Conservation (phyloP, 371 early-diverging fungal genomes). For the Fennellomyces sp. region DNA sequence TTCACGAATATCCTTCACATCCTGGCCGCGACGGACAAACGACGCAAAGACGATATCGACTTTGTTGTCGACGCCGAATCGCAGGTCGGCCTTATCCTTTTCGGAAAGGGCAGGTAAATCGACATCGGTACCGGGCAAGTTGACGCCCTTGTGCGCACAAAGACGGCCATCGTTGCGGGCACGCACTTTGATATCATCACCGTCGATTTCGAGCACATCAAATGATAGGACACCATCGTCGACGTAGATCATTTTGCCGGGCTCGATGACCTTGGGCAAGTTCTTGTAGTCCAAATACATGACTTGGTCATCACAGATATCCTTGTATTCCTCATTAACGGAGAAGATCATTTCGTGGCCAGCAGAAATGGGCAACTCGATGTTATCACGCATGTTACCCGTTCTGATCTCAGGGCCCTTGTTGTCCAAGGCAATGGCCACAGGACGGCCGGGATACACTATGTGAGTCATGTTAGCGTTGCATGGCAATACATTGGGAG, state of each 20-base stretch:
- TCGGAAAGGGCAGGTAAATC: constrained; percentile 93
- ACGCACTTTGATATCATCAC: constrained; percentile 62
- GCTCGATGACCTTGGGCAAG: constrained; percentile 72
- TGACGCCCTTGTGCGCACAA: constrained; percentile 84
- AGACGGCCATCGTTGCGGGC: constrained; percentile 75
- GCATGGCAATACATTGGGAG: background rate
- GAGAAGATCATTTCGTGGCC: constrained; percentile 82
- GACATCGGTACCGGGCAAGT: constrained; percentile 83
- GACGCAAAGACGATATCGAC: constrained; percentile 98
- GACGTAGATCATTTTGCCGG: constrained; percentile 85
- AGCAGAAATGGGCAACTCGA: constrained; percentile 54
- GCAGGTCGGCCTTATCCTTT: constrained; percentile 92
- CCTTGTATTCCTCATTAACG: constrained; percentile 68
- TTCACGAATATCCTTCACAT: constrained; percentile 85
- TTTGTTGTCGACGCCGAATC: constrained; percentile 91
- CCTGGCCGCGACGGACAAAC: constrained; percentile 91
- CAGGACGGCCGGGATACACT: constrained; percentile 32
- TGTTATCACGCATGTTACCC: constrained; percentile 65
- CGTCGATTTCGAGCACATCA: constrained; percentile 67
- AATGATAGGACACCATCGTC: constrained; percentile 84
- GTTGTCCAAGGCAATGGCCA: constrained; percentile 87
- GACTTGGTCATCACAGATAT: constrained; percentile 66
- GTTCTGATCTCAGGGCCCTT: constrained; percentile 90
- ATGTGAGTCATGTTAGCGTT: background rate
- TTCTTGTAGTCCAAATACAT: constrained; percentile 88